Evolutionary conservation across 2,329 filamentous ascomycete genomes (phyloP).

Genomic region (Daldinia sp.): DNA sequence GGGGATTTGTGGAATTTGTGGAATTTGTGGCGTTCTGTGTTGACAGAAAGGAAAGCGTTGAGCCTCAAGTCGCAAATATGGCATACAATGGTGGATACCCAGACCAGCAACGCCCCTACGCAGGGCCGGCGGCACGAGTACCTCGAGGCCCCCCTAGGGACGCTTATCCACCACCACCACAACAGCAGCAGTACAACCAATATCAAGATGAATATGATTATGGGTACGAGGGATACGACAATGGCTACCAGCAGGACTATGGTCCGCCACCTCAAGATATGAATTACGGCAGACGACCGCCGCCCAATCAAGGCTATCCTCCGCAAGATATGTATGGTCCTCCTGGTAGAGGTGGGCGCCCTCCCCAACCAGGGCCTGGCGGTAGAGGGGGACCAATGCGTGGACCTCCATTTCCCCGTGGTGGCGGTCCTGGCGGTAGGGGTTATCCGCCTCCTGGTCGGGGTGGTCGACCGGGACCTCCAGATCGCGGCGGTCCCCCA

Average conservation of each 20-base stretch:
- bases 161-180: slow-evolving; percentile 37
- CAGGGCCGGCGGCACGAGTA: slow-evolving; percentile 54
- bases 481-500: slow-evolving; percentile 49
- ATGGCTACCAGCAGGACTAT: slow-evolving; percentile 53
- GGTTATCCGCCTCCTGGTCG: slow-evolving; percentile 44
- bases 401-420: slow-evolving; percentile 44
- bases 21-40: background rate
- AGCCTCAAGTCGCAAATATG: slow-evolving; percentile 49
- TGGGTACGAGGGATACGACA: slow-evolving; percentile 54
- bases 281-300: slow-evolving; percentile 55
- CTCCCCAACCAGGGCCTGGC: slow-evolving; percentile 50
- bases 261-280: slow-evolving; percentile 53
- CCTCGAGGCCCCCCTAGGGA: slow-evolving; percentile 45
- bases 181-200: slow-evolving; percentile 52
- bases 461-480: slow-evolving; percentile 53
- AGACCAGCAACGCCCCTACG: slow-evolving; percentile 57
- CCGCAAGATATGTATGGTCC: slow-evolving; percentile 56
- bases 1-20: background rate
- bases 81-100: slow-evolving; percentile 60
- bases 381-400: slow-evolving; percentile 58
- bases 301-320: slow-evolving; percentile 50
- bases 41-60: background rate
- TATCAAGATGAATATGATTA: slow-evolving; percentile 58
- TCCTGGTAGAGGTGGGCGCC: slow-evolving; percentile 52
- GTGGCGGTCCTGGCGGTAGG: slow-evolving; percentile 38